Conservation (phyloP, 768 basidiomycete genomes). For the Xerocomellus intermedius region DNA sequence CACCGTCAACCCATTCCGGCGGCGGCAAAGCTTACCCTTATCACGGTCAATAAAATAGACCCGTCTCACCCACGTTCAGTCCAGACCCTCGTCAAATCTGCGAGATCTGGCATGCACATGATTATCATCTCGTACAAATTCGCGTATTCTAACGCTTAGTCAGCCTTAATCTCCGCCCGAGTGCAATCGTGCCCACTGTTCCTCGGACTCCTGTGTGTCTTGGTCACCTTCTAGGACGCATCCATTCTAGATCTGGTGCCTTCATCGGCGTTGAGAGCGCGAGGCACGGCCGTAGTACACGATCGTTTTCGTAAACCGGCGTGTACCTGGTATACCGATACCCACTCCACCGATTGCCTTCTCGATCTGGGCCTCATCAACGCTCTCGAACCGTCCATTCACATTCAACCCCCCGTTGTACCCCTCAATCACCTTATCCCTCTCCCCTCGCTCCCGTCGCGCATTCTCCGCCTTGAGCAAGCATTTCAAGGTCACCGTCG, state of each 20-base stretch:
- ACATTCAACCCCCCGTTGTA: conserved; percentile 37
- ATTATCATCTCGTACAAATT: too few relatives aligned
- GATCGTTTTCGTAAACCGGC: neutral
- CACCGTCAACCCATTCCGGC: too few relatives aligned
- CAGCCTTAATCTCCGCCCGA: neutral
- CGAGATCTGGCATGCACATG: too few relatives aligned
- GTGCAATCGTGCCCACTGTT: too few relatives aligned
- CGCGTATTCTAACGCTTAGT: neutral
- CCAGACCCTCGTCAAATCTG: too few relatives aligned
- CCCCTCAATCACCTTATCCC: conserved; percentile 59
- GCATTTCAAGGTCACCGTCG: conserved; percentile 41
- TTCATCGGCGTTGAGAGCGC: neutral
- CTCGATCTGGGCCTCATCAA: conserved; percentile 63
- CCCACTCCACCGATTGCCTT: conserved; percentile 56
- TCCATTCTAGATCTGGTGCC: neutral
- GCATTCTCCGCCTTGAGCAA: conserved; percentile 59
- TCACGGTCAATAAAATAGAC: too few relatives aligned
- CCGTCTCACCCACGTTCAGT: too few relatives aligned
- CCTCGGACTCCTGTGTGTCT: too few relatives aligned
- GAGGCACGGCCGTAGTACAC: neutral
- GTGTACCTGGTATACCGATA: conserved; percentile 57
- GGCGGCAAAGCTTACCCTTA: too few relatives aligned
- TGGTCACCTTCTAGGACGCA: neutral
- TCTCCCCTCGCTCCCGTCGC: conserved; percentile 63
- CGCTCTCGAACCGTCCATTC: conserved; percentile 57